Evolutionary conservation across 1,139 yeast genomes (phyloP).

Genomic region (Debaryomycetaceae sp.): DNA sequence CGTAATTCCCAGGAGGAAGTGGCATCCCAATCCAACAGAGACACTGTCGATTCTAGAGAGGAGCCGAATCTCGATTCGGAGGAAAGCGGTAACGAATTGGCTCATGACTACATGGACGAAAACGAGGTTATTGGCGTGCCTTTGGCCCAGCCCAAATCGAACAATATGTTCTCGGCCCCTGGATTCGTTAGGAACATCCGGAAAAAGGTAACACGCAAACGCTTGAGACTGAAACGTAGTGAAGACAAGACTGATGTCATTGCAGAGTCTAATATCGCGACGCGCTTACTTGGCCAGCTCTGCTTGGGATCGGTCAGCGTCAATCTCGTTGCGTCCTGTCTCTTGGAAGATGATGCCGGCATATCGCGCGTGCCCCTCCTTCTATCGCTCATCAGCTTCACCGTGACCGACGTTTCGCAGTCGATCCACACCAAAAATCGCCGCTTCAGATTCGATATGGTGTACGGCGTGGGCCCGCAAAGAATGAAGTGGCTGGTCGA

Average conservation of each 20-base stretch:
- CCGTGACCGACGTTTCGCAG: slow-evolving; percentile 43
- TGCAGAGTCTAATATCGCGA: slow-evolving; percentile 42
- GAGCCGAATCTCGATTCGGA: no score
- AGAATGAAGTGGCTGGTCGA: slow-evolving; percentile 73
- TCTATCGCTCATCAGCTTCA: slow-evolving; percentile 59
- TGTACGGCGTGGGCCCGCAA: slow-evolving; percentile 81
- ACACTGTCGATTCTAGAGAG: no score
- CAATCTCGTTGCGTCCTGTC: slow-evolving; percentile 61
- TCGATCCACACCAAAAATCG: slow-evolving; percentile 35
- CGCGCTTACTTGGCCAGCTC: slow-evolving; percentile 52
- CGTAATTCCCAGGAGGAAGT: no score
- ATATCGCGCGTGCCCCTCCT: slow-evolving; percentile 74
- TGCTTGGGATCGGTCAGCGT: slow-evolving; percentile 74
- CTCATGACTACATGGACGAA: no score
- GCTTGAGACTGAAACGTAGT: not conserved
- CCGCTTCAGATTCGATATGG: slow-evolving; percentile 58
- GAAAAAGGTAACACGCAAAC: slow-evolving; percentile 1
- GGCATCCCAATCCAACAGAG: no score
- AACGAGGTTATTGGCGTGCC: no score
- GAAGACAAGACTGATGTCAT: slow-evolving; percentile 13
- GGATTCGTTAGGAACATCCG: not conserved
- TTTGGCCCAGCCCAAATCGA: not conserved
- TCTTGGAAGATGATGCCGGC: slow-evolving; percentile 70
- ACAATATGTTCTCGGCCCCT: not conserved
- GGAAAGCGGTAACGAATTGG: no score